phyloP scores from a whole-genome alignment of 306 rosid species.

The Senna siamea region DNA sequence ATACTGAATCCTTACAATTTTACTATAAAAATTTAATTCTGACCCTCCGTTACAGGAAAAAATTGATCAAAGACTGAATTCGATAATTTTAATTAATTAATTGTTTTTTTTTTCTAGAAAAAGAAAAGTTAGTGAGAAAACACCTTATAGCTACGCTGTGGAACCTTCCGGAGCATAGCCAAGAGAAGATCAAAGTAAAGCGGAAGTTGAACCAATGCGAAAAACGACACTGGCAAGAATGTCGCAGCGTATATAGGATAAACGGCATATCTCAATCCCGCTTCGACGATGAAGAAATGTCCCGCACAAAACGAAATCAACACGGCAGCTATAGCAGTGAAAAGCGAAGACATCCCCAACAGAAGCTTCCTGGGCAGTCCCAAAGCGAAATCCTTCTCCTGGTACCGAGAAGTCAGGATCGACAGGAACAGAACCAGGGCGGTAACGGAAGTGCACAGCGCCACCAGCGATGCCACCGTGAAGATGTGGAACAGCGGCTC shows the following conservation, averaged over 20 bases:
- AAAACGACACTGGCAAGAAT: constrained; percentile 50
- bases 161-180: constrained; percentile 50
- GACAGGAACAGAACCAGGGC: constrained; percentile 52
- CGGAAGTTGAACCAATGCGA: constrained; percentile 53
- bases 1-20: too few species aligned
- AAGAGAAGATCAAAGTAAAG: constrained; percentile 44
- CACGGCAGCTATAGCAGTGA: constrained; percentile 47
- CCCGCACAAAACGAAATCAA: constrained; percentile 53
- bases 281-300: constrained; percentile 42
- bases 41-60: too few species aligned
- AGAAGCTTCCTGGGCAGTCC: constrained; percentile 57
- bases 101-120: too few species aligned
- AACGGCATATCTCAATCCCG: constrained; percentile 34
- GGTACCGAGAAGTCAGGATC: constrained; percentile 49
- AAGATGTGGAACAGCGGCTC: constrained; percentile 46
- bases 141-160: constrained; percentile 53
- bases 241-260: constrained; percentile 50
- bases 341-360: constrained; percentile 50
- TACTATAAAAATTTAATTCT: too few species aligned
- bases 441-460: constrained; percentile 63
- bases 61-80: too few species aligned
- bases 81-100: too few species aligned
- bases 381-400: constrained; percentile 53
- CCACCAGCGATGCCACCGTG: constrained; percentile 52
- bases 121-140: background rate